A percentile compares a stretch with the other conserved stretches of the same genome.
Conservation (phyloP, 2,329 filamentous ascomycete genomes). For the Neonectria sp. region DNA sequence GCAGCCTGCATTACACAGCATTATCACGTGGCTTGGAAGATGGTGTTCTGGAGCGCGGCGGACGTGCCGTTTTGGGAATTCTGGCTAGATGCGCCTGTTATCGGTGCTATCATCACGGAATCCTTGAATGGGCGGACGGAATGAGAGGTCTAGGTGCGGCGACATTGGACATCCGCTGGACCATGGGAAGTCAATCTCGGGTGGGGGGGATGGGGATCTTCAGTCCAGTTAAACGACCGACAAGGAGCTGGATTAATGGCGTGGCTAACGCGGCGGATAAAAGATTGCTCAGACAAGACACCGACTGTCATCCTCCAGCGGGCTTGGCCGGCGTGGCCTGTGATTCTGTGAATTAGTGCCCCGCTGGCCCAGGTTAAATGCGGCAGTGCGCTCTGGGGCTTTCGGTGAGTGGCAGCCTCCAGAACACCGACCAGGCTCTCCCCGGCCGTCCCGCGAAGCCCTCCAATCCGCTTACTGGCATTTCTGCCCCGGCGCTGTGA, state of each 20-base stretch:
- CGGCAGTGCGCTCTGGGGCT: slow-evolving; percentile 3
- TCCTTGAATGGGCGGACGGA: background rate
- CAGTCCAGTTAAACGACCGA: background rate
- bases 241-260: slow-evolving; percentile 10
- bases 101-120: background rate
- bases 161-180: slow-evolving; percentile 1
- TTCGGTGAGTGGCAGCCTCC: slow-evolving; percentile 22
- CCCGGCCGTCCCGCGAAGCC: slow-evolving; percentile 24
- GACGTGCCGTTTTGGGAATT: slow-evolving; percentile 12
- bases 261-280: slow-evolving; percentile 21
- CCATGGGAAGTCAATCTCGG: slow-evolving; percentile 5
- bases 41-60: slow-evolving; percentile 4
- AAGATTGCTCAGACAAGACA: slow-evolving; percentile 4
- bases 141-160: background rate
- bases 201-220: slow-evolving; percentile 5
- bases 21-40: slow-evolving; percentile 19
- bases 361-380: slow-evolving; percentile 27
- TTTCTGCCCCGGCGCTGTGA: slow-evolving; percentile 29
- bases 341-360: slow-evolving; percentile 15
- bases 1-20: slow-evolving; percentile 2
- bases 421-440: slow-evolving; percentile 15
- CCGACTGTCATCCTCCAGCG: background rate
- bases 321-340: slow-evolving; percentile 7
- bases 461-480: slow-evolving; percentile 24
- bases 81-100: background rate